Evolutionary conservation across 2,329 filamentous ascomycete species (phyloP).

Genomic region (Phialophora expanda): DNA sequence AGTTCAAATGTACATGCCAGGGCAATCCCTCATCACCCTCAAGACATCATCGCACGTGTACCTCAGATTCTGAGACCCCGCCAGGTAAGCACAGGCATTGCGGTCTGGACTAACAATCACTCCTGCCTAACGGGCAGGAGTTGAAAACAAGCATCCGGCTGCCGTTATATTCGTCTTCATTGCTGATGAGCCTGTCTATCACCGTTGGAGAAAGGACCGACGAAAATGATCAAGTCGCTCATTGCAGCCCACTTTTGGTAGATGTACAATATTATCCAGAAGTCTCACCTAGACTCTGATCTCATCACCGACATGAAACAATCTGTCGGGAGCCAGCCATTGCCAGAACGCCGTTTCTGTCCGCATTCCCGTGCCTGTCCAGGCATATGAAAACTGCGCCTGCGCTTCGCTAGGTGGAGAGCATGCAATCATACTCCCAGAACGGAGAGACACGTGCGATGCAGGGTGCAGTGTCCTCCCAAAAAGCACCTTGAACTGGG

Average conservation of each 20-base stretch:
- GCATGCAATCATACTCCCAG: slow-evolving; percentile 18
- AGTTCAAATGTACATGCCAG: neutral
- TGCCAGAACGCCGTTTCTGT: slow-evolving; percentile 26
- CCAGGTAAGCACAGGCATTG: slow-evolving; percentile 1
- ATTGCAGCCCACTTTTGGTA: slow-evolving; percentile 27
- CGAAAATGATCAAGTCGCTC: slow-evolving; percentile 21
- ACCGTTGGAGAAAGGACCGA: slow-evolving; percentile 14
- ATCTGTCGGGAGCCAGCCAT: neutral
- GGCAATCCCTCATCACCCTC: neutral
- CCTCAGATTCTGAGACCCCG: neutral
- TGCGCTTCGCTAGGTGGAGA: slow-evolving; percentile 11
- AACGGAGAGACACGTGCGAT: slow-evolving; percentile 10
- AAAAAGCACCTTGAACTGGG: slow-evolving; percentile 21
- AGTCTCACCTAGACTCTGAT: slow-evolving; percentile 5
- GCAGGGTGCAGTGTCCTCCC: slow-evolving; percentile 6
- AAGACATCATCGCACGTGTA: slow-evolving; percentile 5
- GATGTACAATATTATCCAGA: slow-evolving; percentile 35
- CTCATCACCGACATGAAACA: slow-evolving; percentile 11
- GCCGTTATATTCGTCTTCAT: slow-evolving; percentile 21
- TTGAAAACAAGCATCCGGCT: neutral
- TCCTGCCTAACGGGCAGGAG: neutral
- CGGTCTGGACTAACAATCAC: too few relatives aligned
- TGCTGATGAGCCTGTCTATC: slow-evolving; percentile 31
- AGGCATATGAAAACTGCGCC: neutral
- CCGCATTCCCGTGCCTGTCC: slow-evolving; percentile 10